phyloP scores from a whole-genome alignment of 176 grass and related monocot species.

The Avena sativa region DNA sequence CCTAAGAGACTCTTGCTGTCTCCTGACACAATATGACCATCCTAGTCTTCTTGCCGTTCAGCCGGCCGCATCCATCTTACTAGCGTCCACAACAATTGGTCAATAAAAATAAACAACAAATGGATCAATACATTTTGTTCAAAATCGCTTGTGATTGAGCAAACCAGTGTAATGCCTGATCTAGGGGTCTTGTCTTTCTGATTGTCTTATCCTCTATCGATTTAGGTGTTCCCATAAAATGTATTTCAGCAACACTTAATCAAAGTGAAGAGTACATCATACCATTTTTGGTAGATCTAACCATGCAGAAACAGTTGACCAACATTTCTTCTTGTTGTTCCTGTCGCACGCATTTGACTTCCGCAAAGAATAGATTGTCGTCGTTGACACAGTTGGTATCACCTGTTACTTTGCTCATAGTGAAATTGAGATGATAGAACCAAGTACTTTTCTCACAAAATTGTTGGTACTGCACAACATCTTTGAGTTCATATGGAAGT shows the following conservation, averaged over 20 bases:
- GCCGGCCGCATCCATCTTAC: too few relatives aligned
- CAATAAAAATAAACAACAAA: too few relatives aligned
- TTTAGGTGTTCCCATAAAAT: not conserved
- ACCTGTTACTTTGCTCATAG: constrained; percentile 5
- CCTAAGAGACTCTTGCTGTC: too few relatives aligned
- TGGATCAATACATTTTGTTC: too few relatives aligned
- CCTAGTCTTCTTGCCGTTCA: too few relatives aligned
- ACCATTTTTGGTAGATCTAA: constrained; percentile 15
- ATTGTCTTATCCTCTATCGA: too few relatives aligned
- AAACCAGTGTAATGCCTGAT: too few relatives aligned
- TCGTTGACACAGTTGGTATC: not conserved
- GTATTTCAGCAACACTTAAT: constrained; percentile 12
- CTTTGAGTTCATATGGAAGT: not conserved
- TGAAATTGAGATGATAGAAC: constrained; percentile 41
- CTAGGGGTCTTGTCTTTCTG: too few relatives aligned
- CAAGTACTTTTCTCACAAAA: not conserved
- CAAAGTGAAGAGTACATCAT: not conserved
- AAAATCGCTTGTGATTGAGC: too few relatives aligned
- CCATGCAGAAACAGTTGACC: constrained; percentile 17
- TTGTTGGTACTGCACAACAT: not conserved
- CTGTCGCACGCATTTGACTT: constrained; percentile 2
- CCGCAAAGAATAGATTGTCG: constrained; percentile 27
- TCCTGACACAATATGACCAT: too few relatives aligned
- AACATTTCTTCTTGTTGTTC: not conserved
- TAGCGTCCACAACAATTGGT: too few relatives aligned